phyloP scores from a whole-genome alignment of 768 basidiomycete genomes.

The Russula abietina region DNA sequence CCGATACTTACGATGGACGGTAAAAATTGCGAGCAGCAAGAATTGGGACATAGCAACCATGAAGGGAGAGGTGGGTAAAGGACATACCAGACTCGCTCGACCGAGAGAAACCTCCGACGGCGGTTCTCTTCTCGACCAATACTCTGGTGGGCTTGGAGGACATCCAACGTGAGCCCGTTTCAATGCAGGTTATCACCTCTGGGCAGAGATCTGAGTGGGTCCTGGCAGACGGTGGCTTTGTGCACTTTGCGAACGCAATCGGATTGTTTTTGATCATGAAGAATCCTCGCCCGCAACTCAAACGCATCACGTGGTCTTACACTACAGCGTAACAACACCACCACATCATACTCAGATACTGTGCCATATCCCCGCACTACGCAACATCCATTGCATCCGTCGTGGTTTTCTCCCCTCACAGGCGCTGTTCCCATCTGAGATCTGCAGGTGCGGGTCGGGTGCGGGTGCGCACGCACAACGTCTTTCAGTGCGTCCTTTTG shows the following conservation, averaged over 20 bases:
- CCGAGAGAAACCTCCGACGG: too few relatives aligned
- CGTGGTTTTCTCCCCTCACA: conserved; percentile 72
- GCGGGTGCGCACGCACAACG: conserved; percentile 78
- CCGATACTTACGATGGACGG: too few relatives aligned
- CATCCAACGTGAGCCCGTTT: conserved; percentile 20
- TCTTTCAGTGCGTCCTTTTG: conserved; percentile 97
- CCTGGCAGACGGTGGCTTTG: conserved; percentile 18
- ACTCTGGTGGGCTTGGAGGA: conserved; percentile 11
- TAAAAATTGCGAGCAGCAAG: too few relatives aligned
- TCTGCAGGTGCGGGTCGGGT: too few relatives aligned
- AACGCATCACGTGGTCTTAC: too few relatives aligned
- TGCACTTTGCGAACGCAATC: conserved; percentile 18
- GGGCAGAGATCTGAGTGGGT: conserved; percentile 18
- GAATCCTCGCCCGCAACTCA: too few relatives aligned
- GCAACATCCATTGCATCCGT: conserved; percentile 48
- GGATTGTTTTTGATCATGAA: too few relatives aligned
- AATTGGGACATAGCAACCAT: too few relatives aligned
- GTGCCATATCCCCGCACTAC: background rate
- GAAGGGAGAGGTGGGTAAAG: too few relatives aligned
- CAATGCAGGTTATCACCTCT: conserved; percentile 20
- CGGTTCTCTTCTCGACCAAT: conserved; percentile 2
- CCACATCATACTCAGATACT: too few relatives aligned
- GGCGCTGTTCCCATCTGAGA: conserved; percentile 89
- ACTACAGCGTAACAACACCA: too few relatives aligned
- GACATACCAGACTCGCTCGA: too few relatives aligned